Percentiles rank a stretch among this genome's conserved stretches.
Conservation (phyloP, 805 yeast species). For the Groenewaldozyma salmanticensis region DNA sequence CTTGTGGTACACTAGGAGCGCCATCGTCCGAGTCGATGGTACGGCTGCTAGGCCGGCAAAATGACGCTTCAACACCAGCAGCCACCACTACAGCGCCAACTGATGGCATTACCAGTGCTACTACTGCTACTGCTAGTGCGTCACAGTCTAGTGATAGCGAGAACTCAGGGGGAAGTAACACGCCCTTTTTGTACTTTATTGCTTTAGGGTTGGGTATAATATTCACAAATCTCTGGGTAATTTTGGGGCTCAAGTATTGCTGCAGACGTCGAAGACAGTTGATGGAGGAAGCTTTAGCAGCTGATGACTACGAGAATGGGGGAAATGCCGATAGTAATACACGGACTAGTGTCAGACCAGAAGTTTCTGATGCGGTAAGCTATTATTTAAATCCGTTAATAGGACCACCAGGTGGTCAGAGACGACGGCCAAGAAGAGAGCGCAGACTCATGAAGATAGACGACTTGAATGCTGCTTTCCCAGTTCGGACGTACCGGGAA, state of each 20-base stretch:
- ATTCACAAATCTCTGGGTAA: slow-evolving; percentile 27
- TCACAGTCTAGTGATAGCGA: not conserved
- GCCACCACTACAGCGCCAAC: not conserved
- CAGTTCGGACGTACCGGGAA: slow-evolving; percentile 21
- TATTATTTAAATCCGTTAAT: slow-evolving; percentile 13
- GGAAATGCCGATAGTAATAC: slow-evolving; percentile 8
- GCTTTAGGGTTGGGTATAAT: slow-evolving; percentile 30
- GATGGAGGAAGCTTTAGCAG: slow-evolving; percentile 5
- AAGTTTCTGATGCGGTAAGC: not conserved
- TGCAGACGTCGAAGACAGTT: slow-evolving; percentile 19
- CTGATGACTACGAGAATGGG: not conserved
- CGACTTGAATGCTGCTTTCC: slow-evolving; percentile 24
- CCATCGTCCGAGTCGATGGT: too few relatives aligned
- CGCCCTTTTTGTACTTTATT: slow-evolving; percentile 27
- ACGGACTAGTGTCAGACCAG: not conserved
- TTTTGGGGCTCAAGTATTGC: slow-evolving; percentile 26
- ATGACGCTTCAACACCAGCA: not conserved
- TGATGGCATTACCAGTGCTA: not conserved
- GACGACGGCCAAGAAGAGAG: slow-evolving; percentile 16
- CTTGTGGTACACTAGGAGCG: too few relatives aligned
- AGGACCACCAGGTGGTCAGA: slow-evolving; percentile 11
- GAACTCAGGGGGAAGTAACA: slow-evolving; percentile 2
- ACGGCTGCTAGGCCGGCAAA: not conserved
- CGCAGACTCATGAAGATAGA: slow-evolving; percentile 21
- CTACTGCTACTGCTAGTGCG: slow-evolving; percentile 1